Percentiles rank a stretch among this genome's conserved stretches.
phyloP scores from a whole-genome alignment of 2,329 filamentous ascomycete genomes.

The Trichoderma sp. region DNA sequence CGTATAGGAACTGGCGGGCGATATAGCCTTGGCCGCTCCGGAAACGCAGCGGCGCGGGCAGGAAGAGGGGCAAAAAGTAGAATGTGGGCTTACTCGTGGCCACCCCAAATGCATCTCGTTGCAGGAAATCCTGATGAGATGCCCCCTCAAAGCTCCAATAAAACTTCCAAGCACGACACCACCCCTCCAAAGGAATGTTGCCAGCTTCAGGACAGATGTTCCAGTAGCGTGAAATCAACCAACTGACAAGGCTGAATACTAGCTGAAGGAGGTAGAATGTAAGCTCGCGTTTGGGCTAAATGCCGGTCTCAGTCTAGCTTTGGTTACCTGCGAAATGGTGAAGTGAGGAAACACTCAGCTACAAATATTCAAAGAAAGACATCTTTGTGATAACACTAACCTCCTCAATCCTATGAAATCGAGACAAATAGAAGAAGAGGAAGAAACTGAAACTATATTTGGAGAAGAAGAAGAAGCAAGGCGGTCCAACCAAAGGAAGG shows the following conservation, averaged over 20 bases:
- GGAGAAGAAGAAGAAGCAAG: not conserved
- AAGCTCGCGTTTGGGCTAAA: not conserved
- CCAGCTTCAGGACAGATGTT: not conserved
- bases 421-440: not conserved
- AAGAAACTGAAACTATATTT: not conserved
- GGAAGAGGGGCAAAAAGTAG: not conserved
- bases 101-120: constrained; percentile 2
- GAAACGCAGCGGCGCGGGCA: constrained; percentile 1
- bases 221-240: not conserved
- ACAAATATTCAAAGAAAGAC: not conserved
- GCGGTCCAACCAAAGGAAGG: not conserved
- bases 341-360: not conserved
- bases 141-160: not conserved
- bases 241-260: not conserved
- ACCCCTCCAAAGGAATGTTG: not conserved
- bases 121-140: not conserved
- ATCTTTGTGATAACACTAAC: not conserved
- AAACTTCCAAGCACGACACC: not conserved
- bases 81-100: constrained; percentile 2
- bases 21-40: not conserved
- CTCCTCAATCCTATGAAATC: not conserved
- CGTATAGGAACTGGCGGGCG: not conserved
- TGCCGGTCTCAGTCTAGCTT: not conserved
- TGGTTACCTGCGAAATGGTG: not conserved
- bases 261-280: not conserved